Evolutionary conservation across 164 flowering plant species (phyloP).

Genomic region (Dillenia turbinata): DNA sequence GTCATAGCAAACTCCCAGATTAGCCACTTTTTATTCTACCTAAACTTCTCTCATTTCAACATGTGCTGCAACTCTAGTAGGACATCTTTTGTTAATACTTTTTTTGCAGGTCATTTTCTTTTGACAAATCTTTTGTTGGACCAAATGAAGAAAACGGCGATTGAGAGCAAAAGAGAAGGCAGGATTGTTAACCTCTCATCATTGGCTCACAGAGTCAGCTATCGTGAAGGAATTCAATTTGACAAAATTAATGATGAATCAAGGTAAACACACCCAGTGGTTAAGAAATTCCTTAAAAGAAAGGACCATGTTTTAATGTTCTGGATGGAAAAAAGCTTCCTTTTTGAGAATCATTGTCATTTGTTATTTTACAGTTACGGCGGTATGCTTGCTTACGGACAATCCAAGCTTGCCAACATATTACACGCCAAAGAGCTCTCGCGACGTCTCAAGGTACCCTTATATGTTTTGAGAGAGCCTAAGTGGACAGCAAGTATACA

Average conservation of each 20-base stretch:
- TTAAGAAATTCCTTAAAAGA: no score
- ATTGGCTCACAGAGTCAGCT: constrained; percentile 34
- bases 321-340: background rate
- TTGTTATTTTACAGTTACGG: constrained; percentile 24
- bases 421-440: constrained; percentile 30
- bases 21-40: background rate
- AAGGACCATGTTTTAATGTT: no score
- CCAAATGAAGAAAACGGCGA: constrained; percentile 61
- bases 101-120: constrained; percentile 74
- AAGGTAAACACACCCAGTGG: constrained; percentile 26
- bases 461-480: no score
- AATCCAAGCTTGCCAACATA: constrained; percentile 31
- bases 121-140: constrained; percentile 72
- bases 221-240: constrained; percentile 67
- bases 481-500: no score
- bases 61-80: no score
- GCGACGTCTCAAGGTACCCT: constrained; percentile 35
- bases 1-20: no score
- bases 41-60: no score
- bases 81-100: background rate
- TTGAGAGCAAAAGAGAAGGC: constrained; percentile 51
- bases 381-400: constrained; percentile 38
- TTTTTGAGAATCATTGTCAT: no score
- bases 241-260: constrained; percentile 57
- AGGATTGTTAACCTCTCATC: constrained; percentile 81